phyloP scores from a whole-genome alignment of 1,284 basidiomycete genomes.

The Moesziomyces sp. region DNA sequence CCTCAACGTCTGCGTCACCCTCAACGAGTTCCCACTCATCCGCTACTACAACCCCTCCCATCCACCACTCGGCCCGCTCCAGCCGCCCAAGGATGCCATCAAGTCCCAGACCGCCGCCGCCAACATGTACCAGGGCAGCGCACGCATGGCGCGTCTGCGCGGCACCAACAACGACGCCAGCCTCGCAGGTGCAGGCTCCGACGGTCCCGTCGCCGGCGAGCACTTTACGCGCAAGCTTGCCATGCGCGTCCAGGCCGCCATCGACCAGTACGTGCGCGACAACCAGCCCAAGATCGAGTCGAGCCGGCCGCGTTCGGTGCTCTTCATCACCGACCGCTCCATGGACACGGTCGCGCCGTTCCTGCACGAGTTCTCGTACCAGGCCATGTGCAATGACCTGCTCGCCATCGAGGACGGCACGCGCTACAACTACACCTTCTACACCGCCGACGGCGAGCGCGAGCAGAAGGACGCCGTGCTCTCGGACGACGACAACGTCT shows the following conservation, averaged over 20 bases:
- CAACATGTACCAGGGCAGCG: constrained; percentile 48
- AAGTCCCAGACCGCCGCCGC: constrained; percentile 48
- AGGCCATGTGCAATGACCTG: constrained; percentile 97
- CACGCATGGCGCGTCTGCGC: constrained; percentile 50
- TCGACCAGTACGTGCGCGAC: constrained; percentile 52
- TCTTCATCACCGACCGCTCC: constrained; percentile 92
- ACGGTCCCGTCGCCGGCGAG: constrained; percentile 31
- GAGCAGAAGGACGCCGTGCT: constrained; percentile 88
- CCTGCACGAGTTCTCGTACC: constrained; percentile 97
- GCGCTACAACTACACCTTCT: constrained; percentile 79
- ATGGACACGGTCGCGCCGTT: constrained; percentile 93
- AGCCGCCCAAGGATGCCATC: constrained; percentile 47
- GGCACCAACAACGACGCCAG: constrained; percentile 27
- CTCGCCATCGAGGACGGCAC: constrained; percentile 82
- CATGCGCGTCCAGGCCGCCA: constrained; percentile 51
- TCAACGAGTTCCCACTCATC: constrained; percentile 93
- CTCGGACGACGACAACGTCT: constrained; percentile 86
- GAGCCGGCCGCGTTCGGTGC: constrained; percentile 78
- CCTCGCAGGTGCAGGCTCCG: constrained; percentile 11
- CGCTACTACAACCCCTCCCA: constrained; percentile 90
- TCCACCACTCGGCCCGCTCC: constrained; percentile 80
- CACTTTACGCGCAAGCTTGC: constrained; percentile 62
- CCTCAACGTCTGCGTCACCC: constrained; percentile 83
- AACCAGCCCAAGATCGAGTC: constrained; percentile 74
- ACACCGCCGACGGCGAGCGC: constrained; percentile 73